These are phyloP conservation scores for Ramaria sp. DNA, from an alignment of 768 basidiomycete genomes.

Conservation along the genomic window DNA sequence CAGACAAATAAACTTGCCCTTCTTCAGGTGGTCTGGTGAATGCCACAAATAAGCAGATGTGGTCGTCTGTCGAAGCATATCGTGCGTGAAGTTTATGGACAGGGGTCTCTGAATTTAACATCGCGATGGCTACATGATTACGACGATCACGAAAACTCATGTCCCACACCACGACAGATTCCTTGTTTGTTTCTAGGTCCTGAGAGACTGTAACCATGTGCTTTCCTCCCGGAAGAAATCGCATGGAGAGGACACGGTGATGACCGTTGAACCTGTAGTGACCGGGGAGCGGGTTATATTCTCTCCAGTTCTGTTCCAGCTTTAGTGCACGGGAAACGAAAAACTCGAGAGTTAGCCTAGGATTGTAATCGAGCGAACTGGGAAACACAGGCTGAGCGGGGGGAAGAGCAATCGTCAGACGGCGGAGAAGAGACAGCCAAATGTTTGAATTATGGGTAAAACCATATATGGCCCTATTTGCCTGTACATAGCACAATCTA, in stretches of 20 bases:
- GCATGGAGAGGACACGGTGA: not conserved
- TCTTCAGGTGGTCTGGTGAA: not conserved
- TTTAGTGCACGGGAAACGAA: not conserved
- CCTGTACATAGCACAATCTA: not conserved
- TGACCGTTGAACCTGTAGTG: conserved; percentile 3
- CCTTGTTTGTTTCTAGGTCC: not conserved
- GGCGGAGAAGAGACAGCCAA: conserved; percentile 7
- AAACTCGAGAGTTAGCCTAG: not conserved
- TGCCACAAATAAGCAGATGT: not conserved
- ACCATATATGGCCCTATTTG: not conserved
- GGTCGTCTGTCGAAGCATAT: conserved; percentile 2
- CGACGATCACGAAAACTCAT: conserved; percentile 3
- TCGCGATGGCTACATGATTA: conserved; percentile 4
- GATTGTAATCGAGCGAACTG: not conserved
- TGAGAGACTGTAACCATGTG: conserved; percentile 6
- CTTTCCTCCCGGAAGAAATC: conserved; percentile 4
- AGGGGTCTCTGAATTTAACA: not conserved
- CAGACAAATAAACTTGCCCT: not conserved
- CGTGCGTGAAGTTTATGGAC: conserved; percentile 6
- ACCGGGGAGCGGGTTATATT: conserved; percentile 1
- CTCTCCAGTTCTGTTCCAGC: conserved; percentile 7
- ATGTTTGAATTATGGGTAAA: not conserved
- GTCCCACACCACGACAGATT: conserved; percentile 5
- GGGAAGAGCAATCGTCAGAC: conserved; percentile 1
- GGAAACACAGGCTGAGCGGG: not conserved